Conservation (phyloP, 805 yeast genomes). For the Pichia californica region DNA sequence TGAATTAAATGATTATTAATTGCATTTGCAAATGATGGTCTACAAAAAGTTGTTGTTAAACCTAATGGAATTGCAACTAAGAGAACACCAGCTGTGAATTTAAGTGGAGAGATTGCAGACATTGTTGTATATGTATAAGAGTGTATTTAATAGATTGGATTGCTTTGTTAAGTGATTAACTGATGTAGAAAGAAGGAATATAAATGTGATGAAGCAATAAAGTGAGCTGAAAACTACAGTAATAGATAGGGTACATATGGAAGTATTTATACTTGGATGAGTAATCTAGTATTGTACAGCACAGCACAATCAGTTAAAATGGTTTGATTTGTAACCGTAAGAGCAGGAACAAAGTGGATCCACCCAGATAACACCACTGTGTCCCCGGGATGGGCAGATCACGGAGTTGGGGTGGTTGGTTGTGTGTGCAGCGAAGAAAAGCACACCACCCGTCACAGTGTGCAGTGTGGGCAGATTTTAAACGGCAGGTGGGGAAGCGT, state of each 20-base stretch:
- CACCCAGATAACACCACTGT: not conserved
- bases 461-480: no score
- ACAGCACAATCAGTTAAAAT: no score
- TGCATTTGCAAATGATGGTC: constrained; percentile 33
- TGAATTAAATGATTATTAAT: constrained; percentile 29
- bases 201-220: no score
- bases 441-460: no score
- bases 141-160: not conserved
- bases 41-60: constrained; percentile 20
- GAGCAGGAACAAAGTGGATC: no score
- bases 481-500: not conserved
- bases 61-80: constrained; percentile 26
- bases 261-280: no score
- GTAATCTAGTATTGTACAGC: no score
- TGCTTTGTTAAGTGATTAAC: not conserved
- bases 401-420: no score
- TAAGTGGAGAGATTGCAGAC: constrained; percentile 27
- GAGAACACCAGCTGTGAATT: constrained; percentile 25
- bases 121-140: not conserved
- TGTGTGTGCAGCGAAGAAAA: no score
- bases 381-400: not conserved
- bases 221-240: no score
- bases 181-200: not conserved
- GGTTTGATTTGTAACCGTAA: no score
- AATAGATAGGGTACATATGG: no score